Evolutionary conservation across 31 red algal species (phyloP), one percentile per base, ranked within the genome.

Genomic region (Bonnemaisonia californica): DNA sequence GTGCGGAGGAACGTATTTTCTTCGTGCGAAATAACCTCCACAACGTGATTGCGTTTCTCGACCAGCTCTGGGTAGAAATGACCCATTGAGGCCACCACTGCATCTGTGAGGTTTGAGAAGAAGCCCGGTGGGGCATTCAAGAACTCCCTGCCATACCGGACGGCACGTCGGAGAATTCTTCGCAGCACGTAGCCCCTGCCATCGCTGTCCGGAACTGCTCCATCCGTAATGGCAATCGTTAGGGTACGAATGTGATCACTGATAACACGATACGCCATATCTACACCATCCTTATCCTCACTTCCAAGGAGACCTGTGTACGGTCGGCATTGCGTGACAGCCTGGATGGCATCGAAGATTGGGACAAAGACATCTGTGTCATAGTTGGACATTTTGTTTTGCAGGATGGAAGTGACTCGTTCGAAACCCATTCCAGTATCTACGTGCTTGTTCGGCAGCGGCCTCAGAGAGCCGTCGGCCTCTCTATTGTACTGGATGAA

Each of bases 351-450:
- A 2, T 87, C 79, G 82, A 99, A 94, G 60, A 99, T 83, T 1
- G 94, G 88, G 35, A 76, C 69, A 56, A 99, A 99, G 27, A 96
- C 82, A 80, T 99, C 97, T 18, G 97, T 96, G 74, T 99, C 97
- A 68, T 96, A 99, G 72, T 96, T 99, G 40, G 89, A 93, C 69
- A 69, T 62, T 76, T 95, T 94, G 26, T 79, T 66, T 75, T 99
- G 97, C 30, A 99, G 78, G 70, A 99, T 93, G 32, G 88, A 89
- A 1, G 71, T 71, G 4, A 99, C 77, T 4, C 97, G 83, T 73
- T 99, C 97, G 60, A 99, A 94, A 5, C 97, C 97, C 91, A 96
- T 94, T 19, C 97, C 97, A 18, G 97, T 99, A 79, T 99, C 97
- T 24, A 99, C 92, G 72, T 96, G 91, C 51, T 91, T 91, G 41